phyloP scores from a whole-genome alignment of 2,329 filamentous ascomycete species.

The Arthrobotrys conoides region DNA sequence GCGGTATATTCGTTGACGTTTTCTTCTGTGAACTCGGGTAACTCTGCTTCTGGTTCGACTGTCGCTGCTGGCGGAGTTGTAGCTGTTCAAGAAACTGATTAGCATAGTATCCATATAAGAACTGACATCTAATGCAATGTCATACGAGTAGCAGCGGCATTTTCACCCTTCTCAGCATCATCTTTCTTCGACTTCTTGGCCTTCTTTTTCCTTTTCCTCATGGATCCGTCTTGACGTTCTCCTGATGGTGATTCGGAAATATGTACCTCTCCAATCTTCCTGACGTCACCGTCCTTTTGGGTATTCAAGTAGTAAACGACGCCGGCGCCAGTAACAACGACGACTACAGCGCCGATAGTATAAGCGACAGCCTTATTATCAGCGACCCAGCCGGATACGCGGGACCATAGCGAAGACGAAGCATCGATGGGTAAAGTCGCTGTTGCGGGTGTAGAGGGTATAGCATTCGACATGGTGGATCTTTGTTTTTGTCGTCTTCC shows the following conservation, averaged over 20 bases:
- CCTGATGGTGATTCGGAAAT: constrained; percentile 65
- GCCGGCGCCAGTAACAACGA: constrained; percentile 91
- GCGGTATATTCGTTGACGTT: constrained; percentile 42
- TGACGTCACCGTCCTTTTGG: constrained; percentile 47
- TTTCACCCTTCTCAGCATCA: constrained; percentile 67
- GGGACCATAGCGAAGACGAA: constrained; percentile 78
- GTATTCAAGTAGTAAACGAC: constrained; percentile 87
- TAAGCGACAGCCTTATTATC: constrained; percentile 97
- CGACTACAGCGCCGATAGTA: constrained; percentile 92
- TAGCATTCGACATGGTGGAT: constrained; percentile 40
- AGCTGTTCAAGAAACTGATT: not conserved
- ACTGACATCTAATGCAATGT: not conserved
- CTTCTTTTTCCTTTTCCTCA: constrained; percentile 74
- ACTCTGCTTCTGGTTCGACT: constrained; percentile 75
- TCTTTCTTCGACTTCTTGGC: constrained; percentile 92
- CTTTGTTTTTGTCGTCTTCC: constrained; percentile 2
- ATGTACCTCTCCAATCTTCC: constrained; percentile 68
- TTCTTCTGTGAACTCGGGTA: constrained; percentile 72
- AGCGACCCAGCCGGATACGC: constrained; percentile 89
- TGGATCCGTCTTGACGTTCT: constrained; percentile 48
- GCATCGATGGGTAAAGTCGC: constrained; percentile 70
- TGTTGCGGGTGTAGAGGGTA: constrained; percentile 58
- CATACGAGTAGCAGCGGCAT: constrained; percentile 29
- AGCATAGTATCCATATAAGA: not conserved
- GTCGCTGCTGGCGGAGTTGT: constrained; percentile 68